Conservation (phyloP, 345 rosid species). For the Corchorus olitorius region DNA sequence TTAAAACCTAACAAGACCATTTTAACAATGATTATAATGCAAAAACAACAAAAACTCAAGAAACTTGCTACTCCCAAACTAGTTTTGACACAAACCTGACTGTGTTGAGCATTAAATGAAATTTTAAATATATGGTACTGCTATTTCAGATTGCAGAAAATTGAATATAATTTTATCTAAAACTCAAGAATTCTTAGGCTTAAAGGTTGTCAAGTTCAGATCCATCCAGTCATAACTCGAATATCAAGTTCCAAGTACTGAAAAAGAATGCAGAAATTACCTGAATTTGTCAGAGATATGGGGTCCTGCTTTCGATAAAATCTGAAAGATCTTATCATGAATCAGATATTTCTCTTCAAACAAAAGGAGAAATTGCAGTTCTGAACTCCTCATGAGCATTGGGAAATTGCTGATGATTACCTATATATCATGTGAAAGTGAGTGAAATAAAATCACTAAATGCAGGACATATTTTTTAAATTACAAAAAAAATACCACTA, state of each 20-base stretch:
- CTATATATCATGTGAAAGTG: slow-evolving; percentile 43
- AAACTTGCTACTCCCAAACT: slow-evolving; percentile 7
- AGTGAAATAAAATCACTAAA: not conserved
- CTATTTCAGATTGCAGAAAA: not conserved
- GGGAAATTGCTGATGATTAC: slow-evolving; percentile 70
- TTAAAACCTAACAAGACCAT: not conserved
- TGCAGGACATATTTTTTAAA: not conserved
- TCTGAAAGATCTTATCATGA: slow-evolving; percentile 53
- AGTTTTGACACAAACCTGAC: not conserved
- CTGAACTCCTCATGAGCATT: slow-evolving; percentile 71
- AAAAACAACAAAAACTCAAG: not conserved
- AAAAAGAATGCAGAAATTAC: slow-evolving; percentile 39
- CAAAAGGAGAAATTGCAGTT: slow-evolving; percentile 48
- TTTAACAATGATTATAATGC: not conserved
- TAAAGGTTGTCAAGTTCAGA: not conserved
- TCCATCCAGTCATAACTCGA: slow-evolving; percentile 1
- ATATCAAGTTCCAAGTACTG: slow-evolving; percentile 8
- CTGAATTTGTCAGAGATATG: slow-evolving; percentile 62
- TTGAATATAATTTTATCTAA: not conserved
- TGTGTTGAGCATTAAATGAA: not conserved
- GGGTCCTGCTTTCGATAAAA: slow-evolving; percentile 70
- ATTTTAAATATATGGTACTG: not conserved
- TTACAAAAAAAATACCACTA: not conserved
- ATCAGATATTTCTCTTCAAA: slow-evolving; percentile 49
- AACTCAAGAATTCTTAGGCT: not conserved